Evolutionary conservation across 2,329 filamentous ascomycete genomes (phyloP).

Genomic region (Mollisiaceae sp.): DNA sequence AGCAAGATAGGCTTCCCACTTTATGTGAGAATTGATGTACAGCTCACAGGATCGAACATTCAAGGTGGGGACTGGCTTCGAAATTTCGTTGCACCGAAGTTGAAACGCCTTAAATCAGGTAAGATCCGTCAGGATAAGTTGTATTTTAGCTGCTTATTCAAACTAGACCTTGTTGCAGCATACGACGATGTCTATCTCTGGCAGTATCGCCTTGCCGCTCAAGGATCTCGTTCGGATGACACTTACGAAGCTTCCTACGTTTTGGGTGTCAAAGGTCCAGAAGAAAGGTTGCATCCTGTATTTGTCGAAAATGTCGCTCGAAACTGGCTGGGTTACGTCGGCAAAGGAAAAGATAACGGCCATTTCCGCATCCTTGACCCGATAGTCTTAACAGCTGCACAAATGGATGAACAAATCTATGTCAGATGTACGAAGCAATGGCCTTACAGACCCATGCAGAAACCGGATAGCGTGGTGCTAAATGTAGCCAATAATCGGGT

Average conservation of each 20-base stretch:
- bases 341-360: no score
- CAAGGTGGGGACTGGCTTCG: neutral
- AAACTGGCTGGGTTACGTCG: neutral
- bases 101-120: neutral
- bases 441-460: no score
- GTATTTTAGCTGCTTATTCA: neutral
- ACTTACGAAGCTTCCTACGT: neutral
- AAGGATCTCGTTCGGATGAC: neutral
- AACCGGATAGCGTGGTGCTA: no score
- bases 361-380: no score
- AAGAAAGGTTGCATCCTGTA: neutral
- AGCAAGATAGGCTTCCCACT: neutral
- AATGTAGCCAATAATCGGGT: neutral
- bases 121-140: neutral
- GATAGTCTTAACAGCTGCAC: no score
- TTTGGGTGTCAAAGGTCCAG: neutral
- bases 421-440: no score
- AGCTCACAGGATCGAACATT: neutral
- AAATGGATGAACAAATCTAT: no score
- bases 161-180: neutral
- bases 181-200: neutral
- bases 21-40: neutral
- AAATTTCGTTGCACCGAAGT: neutral
- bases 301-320: neutral
- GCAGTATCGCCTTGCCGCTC: neutral